Evolutionary conservation across 495 filamentous ascomycete species (phyloP), one percentile per base, ranked within the genome.

Genomic region (Penicillium parvum): DNA sequence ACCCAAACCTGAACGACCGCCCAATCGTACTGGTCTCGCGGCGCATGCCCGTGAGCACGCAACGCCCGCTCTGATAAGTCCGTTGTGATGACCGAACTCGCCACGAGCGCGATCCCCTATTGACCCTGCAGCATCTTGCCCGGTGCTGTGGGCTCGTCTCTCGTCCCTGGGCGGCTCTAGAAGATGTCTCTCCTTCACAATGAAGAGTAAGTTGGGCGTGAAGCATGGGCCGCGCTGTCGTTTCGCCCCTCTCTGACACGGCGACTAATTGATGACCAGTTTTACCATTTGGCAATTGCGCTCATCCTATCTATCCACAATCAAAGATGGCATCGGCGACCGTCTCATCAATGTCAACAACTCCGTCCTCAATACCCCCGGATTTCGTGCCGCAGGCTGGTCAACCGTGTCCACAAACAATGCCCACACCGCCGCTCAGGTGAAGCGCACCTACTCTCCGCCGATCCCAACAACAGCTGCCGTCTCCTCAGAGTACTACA

Each of bases 311-410:
- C 82, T 98, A 4, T 84, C 85, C 32, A 78, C 83, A 29, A 86
- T 95, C 45, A 88, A 89, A 65, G 92, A 98, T 65, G 92, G 94
- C 35, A 90, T 97, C 27, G 92, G 94, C 35, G 92, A 98, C 61
- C 84, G 92, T 26, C 77, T 98, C 14, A 95, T 98, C 57, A 92
- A 85, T 27, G 80, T 98, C 46, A 91, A 97, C 62, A 83, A 90
- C 52, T 75, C 82, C 47, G 81, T 96, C 44, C 78, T 98, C 45
- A 97, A 96, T 57, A 84, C 88, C 16, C 86, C 89, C n/a, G 88
- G 88, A 36, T 97, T 96, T 69, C 91, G 92, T 59, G 83, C 89
- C 22, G 90, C 91, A 32, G 92, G 94, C 53, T 97, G 94, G 94
- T 81, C 83, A 20, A 68, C 84, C 20, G 85, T 86, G 50, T 75